Percentiles rank a stretch among this genome's conserved stretches.
These are phyloP conservation scores for Cyclotella sp. DNA, from an alignment of 108 stramenopile genomes.

Conservation along the genomic window DNA sequence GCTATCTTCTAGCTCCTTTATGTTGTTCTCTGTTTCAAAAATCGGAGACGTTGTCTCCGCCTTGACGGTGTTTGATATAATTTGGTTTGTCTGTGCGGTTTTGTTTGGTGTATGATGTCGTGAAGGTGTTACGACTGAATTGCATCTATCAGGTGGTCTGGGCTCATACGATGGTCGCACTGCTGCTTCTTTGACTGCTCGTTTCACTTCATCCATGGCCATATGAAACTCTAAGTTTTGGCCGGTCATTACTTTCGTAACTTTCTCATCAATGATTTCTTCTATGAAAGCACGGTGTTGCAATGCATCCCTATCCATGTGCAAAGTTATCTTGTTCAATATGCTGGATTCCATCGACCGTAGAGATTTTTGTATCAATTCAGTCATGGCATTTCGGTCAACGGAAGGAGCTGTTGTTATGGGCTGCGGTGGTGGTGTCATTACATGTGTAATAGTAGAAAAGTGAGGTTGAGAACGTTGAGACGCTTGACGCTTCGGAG, in stretches of 20 bases:
- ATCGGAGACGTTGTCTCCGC: neutral
- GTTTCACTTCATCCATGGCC: slow-evolving; percentile 37
- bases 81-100: neutral
- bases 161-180: neutral
- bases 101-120: slow-evolving; percentile 1
- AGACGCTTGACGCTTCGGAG: neutral
- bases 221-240: slow-evolving; percentile 30
- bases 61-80: neutral
- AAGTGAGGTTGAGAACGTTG: neutral
- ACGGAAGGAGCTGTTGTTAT: neutral
- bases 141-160: neutral
- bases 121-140: slow-evolving; percentile 14
- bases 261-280: slow-evolving; percentile 40
- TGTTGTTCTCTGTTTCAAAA: neutral
- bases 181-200: slow-evolving; percentile 15
- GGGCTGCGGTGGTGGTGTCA: slow-evolving; percentile 3
- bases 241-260: slow-evolving; percentile 31
- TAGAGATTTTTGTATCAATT: slow-evolving; percentile 24
- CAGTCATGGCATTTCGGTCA: slow-evolving; percentile 3
- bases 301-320: slow-evolving; percentile 16
- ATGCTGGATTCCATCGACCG: slow-evolving; percentile 34
- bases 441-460: neutral
- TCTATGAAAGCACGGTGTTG: slow-evolving; percentile 28
- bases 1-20: slow-evolving; percentile 34
- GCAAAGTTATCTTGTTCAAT: slow-evolving; percentile 22